Base-by-base conservation (phyloP, 2,329 filamentous ascomycete genomes). In the Sporothrix protearum region DNA sequence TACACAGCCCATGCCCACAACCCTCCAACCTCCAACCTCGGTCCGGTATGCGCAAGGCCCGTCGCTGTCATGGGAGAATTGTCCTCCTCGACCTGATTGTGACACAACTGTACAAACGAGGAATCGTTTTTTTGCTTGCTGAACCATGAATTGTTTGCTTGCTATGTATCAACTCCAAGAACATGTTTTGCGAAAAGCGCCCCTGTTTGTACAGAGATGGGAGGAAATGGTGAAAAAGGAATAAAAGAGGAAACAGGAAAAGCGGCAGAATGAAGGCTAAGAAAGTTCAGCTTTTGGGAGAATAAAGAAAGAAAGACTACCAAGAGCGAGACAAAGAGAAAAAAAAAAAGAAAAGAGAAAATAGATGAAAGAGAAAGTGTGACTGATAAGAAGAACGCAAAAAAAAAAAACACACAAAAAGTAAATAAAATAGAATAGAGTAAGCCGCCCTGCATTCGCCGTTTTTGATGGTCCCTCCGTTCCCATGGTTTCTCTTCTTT, bases 31-130 rank as follows among this genome's bases (percentile, higher is more conserved):
- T n/a, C n/a, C n/a, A n/a, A n/a, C n/a, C 12, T 1, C 42, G 71
- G 71, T 71, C 69, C 55, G 71, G 71, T 57, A 71, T 73, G 71
- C 69, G 71, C 45, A 64, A 33, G 69, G 71, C 71, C 55, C 69
- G n/a, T 72, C 28, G 57, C 71, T 45, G n/a, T n/a, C n/a, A n/a
- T n/a, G n/a, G n/a, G n/a, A n/a, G n/a, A n/a, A n/a, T n/a, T n/a
- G n/a, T n/a, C n/a, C n/a, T n/a, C n/a, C n/a, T n/a, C n/a, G n/a
- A n/a, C n/a, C n/a, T n/a, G n/a, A n/a, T 28, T 3, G 22, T 28
- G 36, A 28, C 22, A 45, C n/a, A 14, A n/a, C n/a, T n/a, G n/a
- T n/a, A n/a, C n/a, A n/a, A n/a, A n/a, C n/a, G n/a, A n/a, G n/a
- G n/a, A n/a, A n/a, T n/a, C n/a, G n/a, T n/a, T n/a, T n/a, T n/a